Conservation (phyloP, 352 stramenopile species). For the Phytopythium mirpurense region DNA sequence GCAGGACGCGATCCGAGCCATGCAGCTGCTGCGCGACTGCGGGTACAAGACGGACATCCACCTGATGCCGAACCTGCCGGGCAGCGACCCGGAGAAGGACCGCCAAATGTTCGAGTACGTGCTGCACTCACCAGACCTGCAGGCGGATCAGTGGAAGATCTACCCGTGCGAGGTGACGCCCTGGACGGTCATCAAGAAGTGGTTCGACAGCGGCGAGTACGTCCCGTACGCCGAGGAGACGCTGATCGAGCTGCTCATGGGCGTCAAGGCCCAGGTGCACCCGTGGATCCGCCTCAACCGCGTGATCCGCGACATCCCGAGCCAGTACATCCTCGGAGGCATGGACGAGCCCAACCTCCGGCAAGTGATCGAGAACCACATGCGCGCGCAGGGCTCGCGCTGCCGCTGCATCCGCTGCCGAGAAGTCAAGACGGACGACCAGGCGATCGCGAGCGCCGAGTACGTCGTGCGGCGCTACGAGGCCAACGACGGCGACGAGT, state of each 20-base stretch:
- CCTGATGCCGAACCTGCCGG: slow-evolving; percentile 91
- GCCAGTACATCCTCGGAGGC: slow-evolving; percentile 91
- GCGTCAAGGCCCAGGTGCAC: slow-evolving; percentile 88
- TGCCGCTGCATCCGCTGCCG: slow-evolving; percentile 91
- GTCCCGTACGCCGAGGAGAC: slow-evolving; percentile 86
- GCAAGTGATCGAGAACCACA: slow-evolving; percentile 85
- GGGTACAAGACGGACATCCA: slow-evolving; percentile 94
- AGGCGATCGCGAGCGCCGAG: slow-evolving; percentile 63
- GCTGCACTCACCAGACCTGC: slow-evolving; percentile 81
- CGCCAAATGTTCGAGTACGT: slow-evolving; percentile 90
- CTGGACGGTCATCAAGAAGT: slow-evolving; percentile 90
- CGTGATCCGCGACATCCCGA: slow-evolving; percentile 92
- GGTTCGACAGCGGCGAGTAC: slow-evolving; percentile 86
- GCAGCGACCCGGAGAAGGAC: slow-evolving; percentile 78
- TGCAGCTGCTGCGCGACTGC: slow-evolving; percentile 88
- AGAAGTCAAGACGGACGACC: slow-evolving; percentile 87
- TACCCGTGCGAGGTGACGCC: slow-evolving; percentile 92
- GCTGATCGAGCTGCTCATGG: slow-evolving; percentile 87
- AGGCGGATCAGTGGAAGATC: slow-evolving; percentile 95
- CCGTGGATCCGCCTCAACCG: slow-evolving; percentile 94
- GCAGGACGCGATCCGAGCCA: slow-evolving; percentile 58
- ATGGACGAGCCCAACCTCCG: slow-evolving; percentile 91
- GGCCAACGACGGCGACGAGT: slow-evolving; percentile 84
- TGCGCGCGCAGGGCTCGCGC: slow-evolving; percentile 57
- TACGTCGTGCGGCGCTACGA: slow-evolving; percentile 78